phyloP scores from a whole-genome alignment of 2,329 filamentous ascomycete species.

The Xylariomycetidae sp. region DNA sequence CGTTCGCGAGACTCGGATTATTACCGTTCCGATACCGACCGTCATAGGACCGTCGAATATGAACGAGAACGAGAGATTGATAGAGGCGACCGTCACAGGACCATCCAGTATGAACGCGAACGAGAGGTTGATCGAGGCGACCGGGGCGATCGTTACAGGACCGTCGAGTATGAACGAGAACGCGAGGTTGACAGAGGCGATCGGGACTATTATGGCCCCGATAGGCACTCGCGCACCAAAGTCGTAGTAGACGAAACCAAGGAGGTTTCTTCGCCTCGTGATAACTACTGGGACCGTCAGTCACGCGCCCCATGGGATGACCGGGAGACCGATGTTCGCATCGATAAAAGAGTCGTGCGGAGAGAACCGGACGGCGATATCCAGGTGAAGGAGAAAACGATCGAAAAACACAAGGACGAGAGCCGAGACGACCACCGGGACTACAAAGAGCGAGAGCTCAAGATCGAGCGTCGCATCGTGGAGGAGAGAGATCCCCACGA shows the following conservation, averaged over 20 bases:
- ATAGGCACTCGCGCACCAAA: constrained; percentile 22
- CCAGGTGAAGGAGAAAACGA: constrained; percentile 48
- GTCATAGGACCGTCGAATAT: constrained; percentile 21
- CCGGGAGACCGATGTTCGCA: constrained; percentile 36
- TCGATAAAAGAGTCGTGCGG: constrained; percentile 37
- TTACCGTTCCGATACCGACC: constrained; percentile 31
- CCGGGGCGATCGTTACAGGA: constrained; percentile 6
- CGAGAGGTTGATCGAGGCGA: constrained; percentile 21
- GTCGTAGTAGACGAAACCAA: constrained; percentile 38
- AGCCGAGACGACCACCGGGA: constrained; percentile 18
- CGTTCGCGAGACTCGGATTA: constrained; percentile 22
- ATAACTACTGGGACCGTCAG: constrained; percentile 41
- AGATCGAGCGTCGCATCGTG: constrained; percentile 25
- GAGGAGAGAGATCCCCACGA: constrained; percentile 23
- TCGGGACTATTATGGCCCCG: constrained; percentile 17
- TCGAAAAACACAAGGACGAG: constrained; percentile 33
- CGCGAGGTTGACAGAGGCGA: constrained; percentile 19
- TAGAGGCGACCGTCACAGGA: constrained; percentile 12
- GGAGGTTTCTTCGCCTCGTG: constrained; percentile 28
- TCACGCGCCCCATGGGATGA: constrained; percentile 30
- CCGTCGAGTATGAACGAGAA: constrained; percentile 20
- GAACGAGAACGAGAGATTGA: constrained; percentile 26
- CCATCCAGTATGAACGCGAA: constrained; percentile 20
- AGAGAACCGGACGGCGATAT: constrained; percentile 44
- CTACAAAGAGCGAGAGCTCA: constrained; percentile 24